Base-by-base conservation (phyloP, 2,329 filamentous ascomycete species). In the Curvularia sp. region DNA sequence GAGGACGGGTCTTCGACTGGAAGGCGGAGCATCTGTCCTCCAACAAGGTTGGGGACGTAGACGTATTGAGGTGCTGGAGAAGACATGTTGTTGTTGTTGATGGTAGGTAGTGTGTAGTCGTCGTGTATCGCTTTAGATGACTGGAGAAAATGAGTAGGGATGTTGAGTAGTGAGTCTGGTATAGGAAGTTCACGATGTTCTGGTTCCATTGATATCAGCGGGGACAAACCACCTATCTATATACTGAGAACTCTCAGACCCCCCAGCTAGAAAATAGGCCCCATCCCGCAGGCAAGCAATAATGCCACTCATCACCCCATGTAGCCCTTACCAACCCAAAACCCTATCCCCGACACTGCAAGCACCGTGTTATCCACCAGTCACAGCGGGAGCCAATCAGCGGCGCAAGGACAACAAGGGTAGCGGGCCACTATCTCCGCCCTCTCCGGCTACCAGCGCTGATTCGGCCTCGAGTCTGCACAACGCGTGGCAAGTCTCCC, bases 21-120 rank as follows among this genome's bases (percentile, higher is more conserved):
- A 27, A 77, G 70, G 59, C 74, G 72, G 41, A 77, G 71, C 66
- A 75, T 74, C 60, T 77, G 74, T 45, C 73, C 67, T 51, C 74
- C 74, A 50, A 76, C 73, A 8, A 77, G 70, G 66, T 77, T 77
- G 65, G 74, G 73, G 54, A 77, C 75, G 70, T 77, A 77, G 60
- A 76, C 72, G 64, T 73, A 76, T 69, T 74, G 66, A 23, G 66
- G 61, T 41, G 61, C 52, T 49, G 69, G 66, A 36, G 70, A 66
- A 60, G 72, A 74, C 72, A 74, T 73, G 32, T n/a, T 49, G 53
- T 50, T 73, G 32, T n/a, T 49, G 53, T 50, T 66, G 59, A 51
- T 54, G 57, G 55, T 52, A 39, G 53, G 34, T 56, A 32, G 30
- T 52, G 19, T 36, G 50, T 51, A 28, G 32, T 49, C 32, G 49